Conservation (phyloP, 345 rosid species). For the Nasturtium officinale region DNA sequence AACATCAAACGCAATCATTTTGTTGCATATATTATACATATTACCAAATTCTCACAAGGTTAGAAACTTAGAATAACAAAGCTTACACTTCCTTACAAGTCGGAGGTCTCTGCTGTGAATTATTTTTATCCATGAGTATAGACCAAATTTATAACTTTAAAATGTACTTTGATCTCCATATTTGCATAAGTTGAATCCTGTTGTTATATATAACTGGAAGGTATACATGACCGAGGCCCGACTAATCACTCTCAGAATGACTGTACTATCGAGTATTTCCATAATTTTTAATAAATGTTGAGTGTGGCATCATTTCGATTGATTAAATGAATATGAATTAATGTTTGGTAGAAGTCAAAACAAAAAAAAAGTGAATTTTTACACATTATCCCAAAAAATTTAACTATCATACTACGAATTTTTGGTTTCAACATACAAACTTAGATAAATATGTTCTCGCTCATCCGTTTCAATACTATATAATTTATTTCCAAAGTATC, state of each 20-base stretch:
- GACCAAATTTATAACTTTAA: constrained; percentile 19
- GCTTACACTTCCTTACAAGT: constrained; percentile 38
- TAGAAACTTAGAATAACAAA: constrained; percentile 38
- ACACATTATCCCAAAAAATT: neutral
- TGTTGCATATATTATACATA: constrained; percentile 33
- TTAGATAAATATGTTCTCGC: neutral
- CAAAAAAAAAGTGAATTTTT: neutral
- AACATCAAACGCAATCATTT: constrained; percentile 39
- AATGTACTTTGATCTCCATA: constrained; percentile 11
- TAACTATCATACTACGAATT: neutral
- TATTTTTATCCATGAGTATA: constrained; percentile 11
- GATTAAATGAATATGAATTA: too few species aligned
- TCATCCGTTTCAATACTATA: neutral
- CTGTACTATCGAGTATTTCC: neutral
- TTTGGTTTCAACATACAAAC: neutral
- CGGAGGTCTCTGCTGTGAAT: constrained; percentile 28
- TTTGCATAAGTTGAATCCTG: constrained; percentile 1
- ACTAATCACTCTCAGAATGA: neutral
- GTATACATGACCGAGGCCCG: neutral
- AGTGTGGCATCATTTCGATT: neutral
- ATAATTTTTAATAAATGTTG: neutral
- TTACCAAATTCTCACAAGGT: constrained; percentile 30
- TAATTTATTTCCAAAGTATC: neutral
- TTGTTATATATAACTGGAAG: neutral
- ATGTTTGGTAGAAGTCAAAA: neutral